Evolutionary conservation across 2,329 filamentous ascomycete species (phyloP), one percentile per base, ranked within the genome.

Genomic region (Dothidotthia symphoricarpi): DNA sequence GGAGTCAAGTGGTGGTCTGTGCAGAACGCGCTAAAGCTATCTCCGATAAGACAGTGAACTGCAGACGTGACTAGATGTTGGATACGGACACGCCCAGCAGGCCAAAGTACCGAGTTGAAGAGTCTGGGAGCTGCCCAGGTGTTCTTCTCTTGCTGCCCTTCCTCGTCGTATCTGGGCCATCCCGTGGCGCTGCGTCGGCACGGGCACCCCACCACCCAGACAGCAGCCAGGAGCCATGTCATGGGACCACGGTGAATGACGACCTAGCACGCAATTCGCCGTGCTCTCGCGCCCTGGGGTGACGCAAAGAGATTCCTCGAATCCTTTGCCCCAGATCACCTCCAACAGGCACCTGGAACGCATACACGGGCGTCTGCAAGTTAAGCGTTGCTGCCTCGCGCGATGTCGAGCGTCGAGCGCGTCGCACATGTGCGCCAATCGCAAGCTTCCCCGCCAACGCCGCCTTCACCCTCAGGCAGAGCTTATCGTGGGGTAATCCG

Each of bases 251-350:
- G 30, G 33, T 36, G 39, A 47, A 51, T 54, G 51, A 57, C 52
- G 51, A 44, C 41, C 36, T 40, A 49, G 51, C 54, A 57, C 52
- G 52, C 51, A 53, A 57, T 57, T 52, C 47, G 50, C 39, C 51
- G 34, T 36, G 31, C 33, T 29, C 28, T 45, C 34, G 40, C 43
- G 48, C 47, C 46, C 42, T 46, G 48, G n/a, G 51, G 49, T 44
- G 45, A 47, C 36, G 24, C 36, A 36, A 43, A 33, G 31, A 27
- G 32, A 36, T 24, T 36, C 34, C 31, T 26, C 33, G 41, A 37
- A 36, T 35, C 24, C 25, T 30, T 28, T 13, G 9, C 30, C 28
- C 39, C 31, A 19, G 30, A 30, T 13, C 17, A 10, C 15, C 14
- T 33, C 4, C 13, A 41, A 34, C 22, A 44, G 30, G 30, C 38